phyloP scores from a whole-genome alignment of 1,284 basidiomycete species.

The Farysia itapuensis region DNA sequence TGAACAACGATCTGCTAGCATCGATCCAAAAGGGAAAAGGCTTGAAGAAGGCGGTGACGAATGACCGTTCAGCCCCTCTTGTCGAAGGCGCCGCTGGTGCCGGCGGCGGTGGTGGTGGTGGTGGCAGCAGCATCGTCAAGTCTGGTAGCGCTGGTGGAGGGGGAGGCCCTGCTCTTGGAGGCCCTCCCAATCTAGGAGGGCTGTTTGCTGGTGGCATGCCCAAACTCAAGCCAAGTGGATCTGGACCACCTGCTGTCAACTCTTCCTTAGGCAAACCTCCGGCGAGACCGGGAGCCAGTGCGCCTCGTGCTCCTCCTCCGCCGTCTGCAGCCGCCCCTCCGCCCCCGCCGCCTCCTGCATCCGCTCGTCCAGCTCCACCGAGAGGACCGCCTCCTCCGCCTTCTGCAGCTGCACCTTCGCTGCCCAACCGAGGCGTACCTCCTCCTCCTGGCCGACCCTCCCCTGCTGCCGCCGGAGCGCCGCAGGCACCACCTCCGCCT shows the following conservation, averaged over 20 bases:
- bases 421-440: constrained; percentile 27
- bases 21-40: constrained; percentile 40
- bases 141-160: constrained; percentile 42
- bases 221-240: constrained; percentile 68
- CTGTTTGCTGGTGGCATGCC: constrained; percentile 89
- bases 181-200: constrained; percentile 73
- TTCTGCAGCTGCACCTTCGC: constrained; percentile 14
- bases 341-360: constrained; percentile 16
- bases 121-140: constrained; percentile 60
- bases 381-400: constrained; percentile 31
- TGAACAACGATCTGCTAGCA: constrained; percentile 30
- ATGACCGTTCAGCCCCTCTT: constrained; percentile 75
- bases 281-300: constrained; percentile 15
- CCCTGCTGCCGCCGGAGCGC: constrained; percentile 8
- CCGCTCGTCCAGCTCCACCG: constrained; percentile 11
- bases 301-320: constrained; percentile 12
- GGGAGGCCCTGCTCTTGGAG: constrained; percentile 60
- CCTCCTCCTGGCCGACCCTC: constrained; percentile 29
- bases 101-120: constrained; percentile 31
- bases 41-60: constrained; percentile 68
- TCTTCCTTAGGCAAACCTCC: constrained; percentile 28
- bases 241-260: constrained; percentile 12
- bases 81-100: constrained; percentile 63
- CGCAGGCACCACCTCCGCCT: constrained; percentile 20
- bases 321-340: constrained; percentile 8